These are phyloP conservation scores for Suhomyces pyralidae DNA, from an alignment of 805 yeast species.

Conservation along the genomic window DNA sequence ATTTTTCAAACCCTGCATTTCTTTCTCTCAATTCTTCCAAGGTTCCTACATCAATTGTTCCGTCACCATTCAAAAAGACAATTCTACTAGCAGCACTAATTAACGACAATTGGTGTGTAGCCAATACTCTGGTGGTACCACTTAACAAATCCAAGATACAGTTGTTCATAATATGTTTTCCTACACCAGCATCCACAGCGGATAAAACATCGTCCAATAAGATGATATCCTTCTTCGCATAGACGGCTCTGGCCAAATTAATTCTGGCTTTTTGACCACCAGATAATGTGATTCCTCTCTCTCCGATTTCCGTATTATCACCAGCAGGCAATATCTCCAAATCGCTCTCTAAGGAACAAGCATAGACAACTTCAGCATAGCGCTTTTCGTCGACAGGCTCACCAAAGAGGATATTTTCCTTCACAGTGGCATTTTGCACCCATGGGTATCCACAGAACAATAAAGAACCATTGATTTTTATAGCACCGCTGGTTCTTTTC, in stretches of 20 bases:
- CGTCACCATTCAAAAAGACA: constrained; percentile 22
- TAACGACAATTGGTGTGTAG: constrained; percentile 36
- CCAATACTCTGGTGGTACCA: constrained; percentile 33
- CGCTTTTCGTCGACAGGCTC: constrained; percentile 45
- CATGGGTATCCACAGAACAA: constrained; percentile 68
- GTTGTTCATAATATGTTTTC: constrained; percentile 68
- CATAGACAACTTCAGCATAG: constrained; percentile 54
- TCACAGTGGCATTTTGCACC: constrained; percentile 79
- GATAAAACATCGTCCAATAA: constrained; percentile 76
- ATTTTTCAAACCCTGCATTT: not conserved
- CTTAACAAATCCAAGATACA: constrained; percentile 60
- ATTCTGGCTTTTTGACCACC: constrained; percentile 89
- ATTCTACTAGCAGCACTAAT: constrained; percentile 11
- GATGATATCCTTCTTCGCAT: constrained; percentile 62
- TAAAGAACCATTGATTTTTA: constrained; percentile 51
- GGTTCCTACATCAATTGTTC: constrained; percentile 29
- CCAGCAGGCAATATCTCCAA: constrained; percentile 67
- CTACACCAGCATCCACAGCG: constrained; percentile 86
- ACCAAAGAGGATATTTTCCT: constrained; percentile 74
- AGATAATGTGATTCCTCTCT: constrained; percentile 79
- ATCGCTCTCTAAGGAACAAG: constrained; percentile 68
- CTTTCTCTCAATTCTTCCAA: constrained; percentile 18
- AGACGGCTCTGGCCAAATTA: constrained; percentile 73
- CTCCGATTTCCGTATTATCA: constrained; percentile 78
- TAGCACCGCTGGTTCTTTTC: constrained; percentile 51